These are phyloP conservation scores for Trichoderma atrobrunneum DNA, from an alignment of 2,329 filamentous ascomycete genomes.

Conservation along the genomic window DNA sequence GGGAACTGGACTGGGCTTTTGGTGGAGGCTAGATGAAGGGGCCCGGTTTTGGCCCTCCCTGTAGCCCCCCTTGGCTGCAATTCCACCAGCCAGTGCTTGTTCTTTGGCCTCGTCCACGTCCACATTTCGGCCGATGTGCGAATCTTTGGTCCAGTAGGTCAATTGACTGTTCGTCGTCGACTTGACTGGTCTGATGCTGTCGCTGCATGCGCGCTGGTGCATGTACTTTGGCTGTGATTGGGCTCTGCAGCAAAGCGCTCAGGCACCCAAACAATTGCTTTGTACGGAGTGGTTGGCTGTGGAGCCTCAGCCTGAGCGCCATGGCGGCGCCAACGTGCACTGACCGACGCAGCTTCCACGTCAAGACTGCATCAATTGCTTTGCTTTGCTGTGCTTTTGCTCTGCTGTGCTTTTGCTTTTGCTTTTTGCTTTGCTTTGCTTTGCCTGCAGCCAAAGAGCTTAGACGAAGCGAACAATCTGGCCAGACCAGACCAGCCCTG, in stretches of 20 bases:
- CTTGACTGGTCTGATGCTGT: background rate
- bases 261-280: constrained; percentile 7
- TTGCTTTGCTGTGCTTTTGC: background rate
- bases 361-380: background rate
- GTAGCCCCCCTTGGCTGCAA: background rate
- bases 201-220: background rate
- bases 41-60: background rate
- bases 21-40: constrained; percentile 11
- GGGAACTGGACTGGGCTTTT: constrained; percentile 1
- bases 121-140: background rate
- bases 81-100: background rate
- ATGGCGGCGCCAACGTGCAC: background rate
- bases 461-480: background rate
- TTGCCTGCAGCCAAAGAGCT: background rate
- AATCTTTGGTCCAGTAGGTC: background rate
- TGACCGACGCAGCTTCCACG: background rate
- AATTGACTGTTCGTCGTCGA: background rate
- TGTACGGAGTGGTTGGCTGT: constrained; percentile 5
- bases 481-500: background rate
- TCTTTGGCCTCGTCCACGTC: background rate
- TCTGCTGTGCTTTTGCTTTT: background rate
- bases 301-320: background rate
- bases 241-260: constrained; percentile 15
- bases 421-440: background rate
- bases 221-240: background rate